Base-by-base conservation (phyloP, 2,329 filamentous ascomycete species). In the Claviceps cyperi region DNA sequence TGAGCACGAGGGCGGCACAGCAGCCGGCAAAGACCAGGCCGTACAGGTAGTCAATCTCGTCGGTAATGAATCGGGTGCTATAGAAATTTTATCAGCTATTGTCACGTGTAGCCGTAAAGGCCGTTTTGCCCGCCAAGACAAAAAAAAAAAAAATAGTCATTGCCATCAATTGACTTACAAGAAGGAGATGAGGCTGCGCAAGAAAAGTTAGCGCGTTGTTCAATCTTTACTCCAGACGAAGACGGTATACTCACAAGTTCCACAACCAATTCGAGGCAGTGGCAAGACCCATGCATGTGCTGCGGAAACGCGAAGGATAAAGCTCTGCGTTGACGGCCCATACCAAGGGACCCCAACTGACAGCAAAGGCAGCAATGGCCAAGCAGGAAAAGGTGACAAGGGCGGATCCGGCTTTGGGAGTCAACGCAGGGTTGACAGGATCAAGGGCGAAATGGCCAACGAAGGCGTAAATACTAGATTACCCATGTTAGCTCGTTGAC, bases 11-110 rank as follows among this genome's bases (percentile, higher is more conserved):
- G 9, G 73, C 72, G 51, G 78, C 75, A 60, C 80, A 81, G 63
- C 81, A 85, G 4, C 74, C 80, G 0, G 81, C 83, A 61, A 86
- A 86, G 39, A 87, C 77, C 52, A 86, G 78, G 35, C 83, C 83
- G 61, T 84, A 85, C 4, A 73, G 72, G 66, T 83, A 86, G 61
- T 81, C 75, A 57, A 87, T 86, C 17, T 74, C 69, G 32, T 76
- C 72, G n/a, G 76, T 81, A 59, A 87, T 86, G 68, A 85, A 87
- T 5, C 83, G 81, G 2, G 83, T 86, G 68, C 62, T 65, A 21
- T 11, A 7, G 5, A n/a, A 32, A 11, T 32, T 8, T 8, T 17
- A 50, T 65, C 56, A 66, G 61, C 15, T 38, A 17, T 8, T 32
- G 9, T 32, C 28, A 32, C 28, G 2, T 32, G 28, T 4, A 32